A percentile compares a stretch with the other conserved stretches of the same genome.
Evolutionary conservation across 306 rosid genomes (phyloP).

Genomic region (Dicorynia guianensis): DNA sequence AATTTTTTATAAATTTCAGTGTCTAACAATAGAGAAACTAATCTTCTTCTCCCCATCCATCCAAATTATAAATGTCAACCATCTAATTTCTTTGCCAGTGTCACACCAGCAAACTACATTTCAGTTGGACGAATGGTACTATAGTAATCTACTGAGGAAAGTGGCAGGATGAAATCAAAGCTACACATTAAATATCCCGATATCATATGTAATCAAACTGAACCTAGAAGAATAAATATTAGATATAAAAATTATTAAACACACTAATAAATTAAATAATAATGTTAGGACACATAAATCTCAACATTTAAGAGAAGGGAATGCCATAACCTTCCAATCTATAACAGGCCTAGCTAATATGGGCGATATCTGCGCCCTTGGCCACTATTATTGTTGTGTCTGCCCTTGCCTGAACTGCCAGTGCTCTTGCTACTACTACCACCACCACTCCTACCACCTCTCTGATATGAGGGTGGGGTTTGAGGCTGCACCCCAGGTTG

Average conservation of each 20-base stretch:
- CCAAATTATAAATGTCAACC: no score
- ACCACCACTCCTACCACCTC: conserved; percentile 65
- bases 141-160: no score
- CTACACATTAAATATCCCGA: no score
- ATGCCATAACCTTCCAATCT: conserved; percentile 4
- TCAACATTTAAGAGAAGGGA: conserved; percentile 20
- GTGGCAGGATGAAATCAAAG: no score
- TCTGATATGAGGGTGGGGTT: conserved; percentile 61
- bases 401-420: conserved; percentile 72
- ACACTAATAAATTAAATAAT: conserved; percentile 29
- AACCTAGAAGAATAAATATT: conserved; percentile 33
- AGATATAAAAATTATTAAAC: conserved; percentile 27
- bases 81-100: no score
- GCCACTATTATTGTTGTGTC: conserved; percentile 63
- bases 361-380: conserved; percentile 90
- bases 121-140: no score
- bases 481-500: conserved; percentile 75
- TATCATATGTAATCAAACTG: not conserved
- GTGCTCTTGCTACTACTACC: conserved; percentile 56
- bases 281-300: conserved; percentile 8
- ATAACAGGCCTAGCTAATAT: conserved; percentile 53
- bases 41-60: no score
- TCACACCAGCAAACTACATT: no score
- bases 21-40: no score
- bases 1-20: no score